These are phyloP conservation scores for Tarenaya hassleriana DNA, from an alignment of 345 rosid species.

Conservation along the genomic window DNA sequence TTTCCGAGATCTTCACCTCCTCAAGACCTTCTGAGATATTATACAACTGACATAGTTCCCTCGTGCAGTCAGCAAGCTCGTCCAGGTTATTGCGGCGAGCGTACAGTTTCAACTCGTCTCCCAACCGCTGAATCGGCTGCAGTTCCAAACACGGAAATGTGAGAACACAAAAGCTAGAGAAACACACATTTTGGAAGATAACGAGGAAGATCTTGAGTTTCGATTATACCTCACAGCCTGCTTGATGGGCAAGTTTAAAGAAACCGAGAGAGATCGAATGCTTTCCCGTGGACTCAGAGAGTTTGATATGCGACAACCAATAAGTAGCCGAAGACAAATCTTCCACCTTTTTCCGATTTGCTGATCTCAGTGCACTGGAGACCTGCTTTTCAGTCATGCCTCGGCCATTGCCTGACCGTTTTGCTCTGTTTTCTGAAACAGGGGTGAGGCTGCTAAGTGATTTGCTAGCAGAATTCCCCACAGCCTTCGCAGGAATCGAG, in stretches of 20 bases:
- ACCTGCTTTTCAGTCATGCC: slow-evolving; percentile 48
- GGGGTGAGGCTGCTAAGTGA: slow-evolving; percentile 38
- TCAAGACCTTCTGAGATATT: slow-evolving; percentile 43
- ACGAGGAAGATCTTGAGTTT: background rate
- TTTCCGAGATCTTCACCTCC: slow-evolving; percentile 51
- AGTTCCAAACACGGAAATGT: slow-evolving; percentile 18
- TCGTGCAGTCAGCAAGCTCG: slow-evolving; percentile 45
- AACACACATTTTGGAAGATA: background rate
- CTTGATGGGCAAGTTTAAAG: slow-evolving; percentile 80
- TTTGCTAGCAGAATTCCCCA: slow-evolving; percentile 33
- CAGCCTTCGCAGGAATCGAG: slow-evolving; percentile 56
- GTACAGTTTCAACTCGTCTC: slow-evolving; percentile 69
- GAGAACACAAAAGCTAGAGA: background rate
- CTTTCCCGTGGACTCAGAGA: slow-evolving; percentile 64
- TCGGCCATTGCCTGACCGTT: slow-evolving; percentile 31
- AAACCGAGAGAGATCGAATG: slow-evolving; percentile 80
- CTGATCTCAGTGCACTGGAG: slow-evolving; percentile 45
- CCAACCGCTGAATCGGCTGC: slow-evolving; percentile 64
- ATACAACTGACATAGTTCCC: slow-evolving; percentile 53
- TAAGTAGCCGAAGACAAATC: slow-evolving; percentile 49
- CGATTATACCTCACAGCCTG: slow-evolving; percentile 66
- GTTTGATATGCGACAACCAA: slow-evolving; percentile 74
- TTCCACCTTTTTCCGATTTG: slow-evolving; percentile 41
- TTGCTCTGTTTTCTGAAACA: slow-evolving; percentile 47
- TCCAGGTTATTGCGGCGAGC: slow-evolving; percentile 46